These are phyloP conservation scores for Termitomyces sp. DNA, from an alignment of 768 basidiomycete genomes.

Conservation along the genomic window DNA sequence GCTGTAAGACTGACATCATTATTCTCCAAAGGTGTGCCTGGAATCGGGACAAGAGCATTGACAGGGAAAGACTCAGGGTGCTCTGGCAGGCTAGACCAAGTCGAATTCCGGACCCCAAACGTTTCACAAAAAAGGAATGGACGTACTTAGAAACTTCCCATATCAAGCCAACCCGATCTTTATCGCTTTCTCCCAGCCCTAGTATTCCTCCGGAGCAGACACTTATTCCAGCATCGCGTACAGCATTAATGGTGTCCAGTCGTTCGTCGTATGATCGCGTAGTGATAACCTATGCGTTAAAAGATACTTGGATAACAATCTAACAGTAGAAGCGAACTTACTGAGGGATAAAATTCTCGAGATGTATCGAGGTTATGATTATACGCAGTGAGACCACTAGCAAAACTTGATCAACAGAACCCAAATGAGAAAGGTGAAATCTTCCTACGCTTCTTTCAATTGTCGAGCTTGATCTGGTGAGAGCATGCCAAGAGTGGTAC, in stretches of 20 bases:
- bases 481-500: conserved; percentile 97
- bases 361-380: conserved; percentile 99
- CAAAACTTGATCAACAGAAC: conserved; percentile 5
- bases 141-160: conserved; percentile 88
- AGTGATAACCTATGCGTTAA: conserved; percentile 73
- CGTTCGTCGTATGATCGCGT: conserved; percentile 93
- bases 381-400: conserved; percentile 89
- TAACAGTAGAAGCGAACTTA: conserved; percentile 22
- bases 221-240: conserved; percentile 92
- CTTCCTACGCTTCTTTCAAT: conserved; percentile 86
- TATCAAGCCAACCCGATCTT: conserved; percentile 89
- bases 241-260: conserved; percentile 82
- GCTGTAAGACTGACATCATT: conserved; percentile 60
- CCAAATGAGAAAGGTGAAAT: neutral
- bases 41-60: conserved; percentile 93
- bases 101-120: conserved; percentile 8
- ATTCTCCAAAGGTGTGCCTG: conserved; percentile 87
- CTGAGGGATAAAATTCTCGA: conserved; percentile 92
- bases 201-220: conserved; percentile 97
- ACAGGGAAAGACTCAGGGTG: conserved; percentile 99
- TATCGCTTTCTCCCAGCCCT: conserved; percentile 87
- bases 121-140: neutral
- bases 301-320: neutral
- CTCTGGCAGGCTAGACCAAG: conserved; percentile 68
- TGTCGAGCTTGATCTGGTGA: conserved; percentile 87